Percentiles rank a stretch among this genome's conserved stretches.
Evolutionary conservation across 768 basidiomycete species (phyloP).

Genomic region (Agrocybe praecox): DNA sequence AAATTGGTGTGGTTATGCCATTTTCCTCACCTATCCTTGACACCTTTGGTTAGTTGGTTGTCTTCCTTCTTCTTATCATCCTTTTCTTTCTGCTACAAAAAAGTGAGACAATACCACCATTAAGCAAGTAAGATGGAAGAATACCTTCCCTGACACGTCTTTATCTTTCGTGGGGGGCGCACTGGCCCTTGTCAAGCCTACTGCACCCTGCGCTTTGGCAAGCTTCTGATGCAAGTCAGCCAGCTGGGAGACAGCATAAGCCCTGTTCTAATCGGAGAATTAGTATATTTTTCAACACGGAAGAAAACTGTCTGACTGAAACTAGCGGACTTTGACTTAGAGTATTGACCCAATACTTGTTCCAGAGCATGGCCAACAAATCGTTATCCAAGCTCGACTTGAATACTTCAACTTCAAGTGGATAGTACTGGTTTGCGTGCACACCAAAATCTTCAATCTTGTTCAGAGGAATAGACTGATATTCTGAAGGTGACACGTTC

Average conservation of each 20-base stretch:
- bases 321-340: conserved; percentile 91
- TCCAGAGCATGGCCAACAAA: conserved; percentile 91
- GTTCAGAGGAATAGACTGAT: conserved; percentile 93
- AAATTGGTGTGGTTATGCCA: background rate
- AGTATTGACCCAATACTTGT: conserved; percentile 99
- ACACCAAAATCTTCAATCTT: conserved; percentile 99
- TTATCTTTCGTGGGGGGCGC: conserved; percentile 58
- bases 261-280: conserved; percentile 69
- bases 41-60: conserved; percentile 84
- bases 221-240: conserved; percentile 91
- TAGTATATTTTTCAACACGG: background rate
- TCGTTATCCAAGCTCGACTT: conserved; percentile 89
- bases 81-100: conserved; percentile 46
- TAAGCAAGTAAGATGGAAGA: background rate
- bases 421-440: conserved; percentile 96
- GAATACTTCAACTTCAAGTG: conserved; percentile 92
- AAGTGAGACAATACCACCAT: background rate
- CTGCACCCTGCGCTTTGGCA: conserved; percentile 62
- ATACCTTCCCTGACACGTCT: conserved; percentile 46
- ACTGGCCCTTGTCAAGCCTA: conserved; percentile 59
- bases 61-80: conserved; percentile 88
- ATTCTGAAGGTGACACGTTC: conserved; percentile 70
- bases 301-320: conserved; percentile 58
- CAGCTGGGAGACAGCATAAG: conserved; percentile 91
- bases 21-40: conserved; percentile 77